Base-by-base conservation (phyloP, 352 stramenopile species). In the Aphanomyces invadans region DNA sequence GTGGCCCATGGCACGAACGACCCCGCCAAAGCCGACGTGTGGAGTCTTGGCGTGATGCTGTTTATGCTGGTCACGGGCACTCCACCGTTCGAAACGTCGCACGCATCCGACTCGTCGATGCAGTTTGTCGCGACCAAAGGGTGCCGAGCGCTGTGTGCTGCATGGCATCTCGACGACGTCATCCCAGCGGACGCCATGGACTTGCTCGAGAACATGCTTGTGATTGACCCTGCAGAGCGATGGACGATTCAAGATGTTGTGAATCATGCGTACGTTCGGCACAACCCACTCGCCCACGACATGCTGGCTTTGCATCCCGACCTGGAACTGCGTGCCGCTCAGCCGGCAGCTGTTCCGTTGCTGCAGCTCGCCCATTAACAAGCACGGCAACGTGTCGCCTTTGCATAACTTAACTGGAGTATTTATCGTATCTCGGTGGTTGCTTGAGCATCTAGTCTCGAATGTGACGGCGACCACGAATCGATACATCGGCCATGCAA, bases 11-110 rank as follows among this genome's bases (percentile, higher is more conserved):
- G 71, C 5, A 75, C 73, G 4, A 80, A 81, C 61, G 55, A 73
- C 38, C 60, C 60, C 15, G 70, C 59, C 62, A 80, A 81, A 68
- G 69, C 74, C 39, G 93, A 98, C 71, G 74, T 98, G 39, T 98
- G 92, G 92, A 94, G 93, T 4, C 72, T 83, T 12, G 95, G 88
- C 21, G 83, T 98, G 32, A 87, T 96, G 61, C 85, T 98, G 54
- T 98, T 98, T 73, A 97, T 97, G 33, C 80, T 98, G 63, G 75
- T 98, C 33, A 94, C 91, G 39, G 93, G 89, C 45, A 86, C 95
- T 11, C 91, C 91, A 28, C 90, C 92, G 5, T 97, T 97, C 62
- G 90, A 97, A 71, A 77, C 79, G 70, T 87, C 94, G 2, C 79
- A 77, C 33, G 39, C 68, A 25, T 81, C 80, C 39, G 94, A 98